Percentiles rank a stretch among this genome's conserved stretches.
Evolutionary conservation across 805 yeast species (phyloP).

Genomic region (Tetrapisispora nanseiensis): DNA sequence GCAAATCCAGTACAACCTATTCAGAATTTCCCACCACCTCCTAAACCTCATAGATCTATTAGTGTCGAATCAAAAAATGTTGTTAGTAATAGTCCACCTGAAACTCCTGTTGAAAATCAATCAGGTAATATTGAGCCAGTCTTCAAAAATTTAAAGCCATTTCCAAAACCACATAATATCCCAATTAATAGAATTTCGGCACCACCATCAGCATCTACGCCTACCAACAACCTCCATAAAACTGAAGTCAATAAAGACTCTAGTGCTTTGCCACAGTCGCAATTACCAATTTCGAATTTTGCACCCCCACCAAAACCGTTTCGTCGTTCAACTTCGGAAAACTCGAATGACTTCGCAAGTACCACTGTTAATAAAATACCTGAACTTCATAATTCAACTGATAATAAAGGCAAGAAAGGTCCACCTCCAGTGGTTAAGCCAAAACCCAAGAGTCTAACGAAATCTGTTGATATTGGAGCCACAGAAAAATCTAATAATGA

Average conservation of each 20-base stretch:
- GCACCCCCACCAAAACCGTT: conserved; percentile 31
- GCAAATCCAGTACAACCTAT: not conserved
- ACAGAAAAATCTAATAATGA: not conserved
- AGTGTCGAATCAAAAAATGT: not conserved
- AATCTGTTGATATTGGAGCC: not conserved
- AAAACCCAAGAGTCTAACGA: conserved; percentile 16
- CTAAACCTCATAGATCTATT: conserved; percentile 25
- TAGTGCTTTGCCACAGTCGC: not conserved
- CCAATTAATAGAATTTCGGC: not conserved
- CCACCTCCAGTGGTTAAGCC: conserved; percentile 25
- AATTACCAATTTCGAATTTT: conserved; percentile 5
- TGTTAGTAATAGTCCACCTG: not conserved
- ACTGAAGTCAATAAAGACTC: not conserved
- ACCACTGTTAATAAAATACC: too few species aligned
- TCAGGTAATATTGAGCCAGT: not conserved
- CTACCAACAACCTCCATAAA: too few species aligned
- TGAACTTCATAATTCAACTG: too few species aligned
- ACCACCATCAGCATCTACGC: not conserved
- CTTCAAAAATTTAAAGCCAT: conserved; percentile 8
- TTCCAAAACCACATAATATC: conserved; percentile 13
- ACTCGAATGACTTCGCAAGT: too few species aligned
- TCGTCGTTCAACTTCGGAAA: conserved; percentile 4
- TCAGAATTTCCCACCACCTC: conserved; percentile 33
- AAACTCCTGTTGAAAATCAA: not conserved
- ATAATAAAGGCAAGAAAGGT: too few species aligned